Evolutionary conservation across 371 early-diverging fungal species (phyloP).

Genomic region (Rhizopus microsporus): DNA sequence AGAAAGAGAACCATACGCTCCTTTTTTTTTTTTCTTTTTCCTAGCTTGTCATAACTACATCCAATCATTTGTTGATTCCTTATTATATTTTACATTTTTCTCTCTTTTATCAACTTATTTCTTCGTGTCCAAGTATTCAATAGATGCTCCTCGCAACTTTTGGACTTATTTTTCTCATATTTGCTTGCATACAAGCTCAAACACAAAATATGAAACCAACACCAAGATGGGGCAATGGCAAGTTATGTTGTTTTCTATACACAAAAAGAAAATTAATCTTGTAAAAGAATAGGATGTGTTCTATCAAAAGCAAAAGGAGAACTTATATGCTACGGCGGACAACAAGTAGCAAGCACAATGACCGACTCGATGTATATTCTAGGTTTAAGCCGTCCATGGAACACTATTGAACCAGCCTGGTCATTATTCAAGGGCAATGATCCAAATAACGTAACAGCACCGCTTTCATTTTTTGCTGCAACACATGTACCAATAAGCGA

Average conservation of each 20-base stretch:
- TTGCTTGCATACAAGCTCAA: slow-evolving; percentile 1
- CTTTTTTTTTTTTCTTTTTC: too few relatives aligned
- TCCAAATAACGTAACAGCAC: slow-evolving; percentile 4
- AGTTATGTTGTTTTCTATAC: slow-evolving; percentile 3
- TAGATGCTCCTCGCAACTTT: too few relatives aligned
- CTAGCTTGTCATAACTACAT: too few relatives aligned
- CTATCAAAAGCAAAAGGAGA: slow-evolving; percentile 13
- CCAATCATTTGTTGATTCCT: too few relatives aligned
- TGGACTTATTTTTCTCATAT: too few relatives aligned
- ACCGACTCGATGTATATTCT: slow-evolving; percentile 24
- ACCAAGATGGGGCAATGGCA: slow-evolving; percentile 29
- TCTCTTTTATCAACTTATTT: too few relatives aligned
- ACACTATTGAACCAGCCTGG: slow-evolving; percentile 33
- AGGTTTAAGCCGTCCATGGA: slow-evolving; percentile 26
- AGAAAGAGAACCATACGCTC: too few relatives aligned
- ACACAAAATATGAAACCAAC: slow-evolving; percentile 9
- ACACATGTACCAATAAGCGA: slow-evolving; percentile 17
- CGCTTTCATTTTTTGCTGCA: slow-evolving; percentile 28
- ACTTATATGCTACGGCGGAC: slow-evolving; percentile 37
- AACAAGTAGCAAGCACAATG: slow-evolving; percentile 11
- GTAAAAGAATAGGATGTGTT: slow-evolving; percentile 30
- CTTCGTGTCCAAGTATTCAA: too few relatives aligned
- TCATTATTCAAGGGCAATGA: slow-evolving; percentile 6
- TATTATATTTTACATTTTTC: too few relatives aligned
- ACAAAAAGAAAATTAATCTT: not conserved